Evolutionary conservation across 768 basidiomycete genomes (phyloP), one percentile per base, ranked within the genome.

Genomic region (Roridomyces roridus): DNA sequence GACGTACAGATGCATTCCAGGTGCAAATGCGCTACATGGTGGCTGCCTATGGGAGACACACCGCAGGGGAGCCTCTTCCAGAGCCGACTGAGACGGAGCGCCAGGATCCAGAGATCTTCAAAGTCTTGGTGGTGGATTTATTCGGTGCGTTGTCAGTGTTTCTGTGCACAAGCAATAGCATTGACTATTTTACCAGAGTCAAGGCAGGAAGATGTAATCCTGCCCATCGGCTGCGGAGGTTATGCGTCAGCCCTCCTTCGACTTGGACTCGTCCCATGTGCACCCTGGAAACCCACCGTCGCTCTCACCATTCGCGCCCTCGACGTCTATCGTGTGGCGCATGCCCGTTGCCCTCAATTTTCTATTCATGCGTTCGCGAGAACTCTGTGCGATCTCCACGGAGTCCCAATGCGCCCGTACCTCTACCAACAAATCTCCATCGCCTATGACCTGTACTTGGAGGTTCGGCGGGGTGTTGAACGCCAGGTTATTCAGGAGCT

Each of bases 391-490:
- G 55, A 64, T 45, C 18, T 65, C n/a, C 65, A 62, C 28, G 46
- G 57, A 36, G 45, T 53, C 6, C 54, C 61, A 8, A 59, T 40
- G n/a, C 52, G 41, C 14, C 46, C 62, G 0, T 57, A 54, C 21
- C 44, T 65, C 5, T 31, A 10, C 2, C 37, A 51, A 17, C 65
- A 67, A 39, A 64, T 65, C 29, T 51, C 63, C 4, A 51, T 57
- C 24, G 53, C 63, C 3, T 68, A 57, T 34, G 63, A 69, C 40
- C 18, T 63, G 28, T 69, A 69, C 37, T 59, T 68, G 4, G 47
- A 40, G 6, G 25, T 66, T 34, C 45, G 44, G 6, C 57, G 57
- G 5, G 23, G 21, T 4, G 40, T 60, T 4, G 62, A 64, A 15
- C 18, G 42, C 17, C 37, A 24, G 2, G 55, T 65, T 17, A 20